Conservation (phyloP, 495 filamentous ascomycete genomes). For the Podospora conica region DNA sequence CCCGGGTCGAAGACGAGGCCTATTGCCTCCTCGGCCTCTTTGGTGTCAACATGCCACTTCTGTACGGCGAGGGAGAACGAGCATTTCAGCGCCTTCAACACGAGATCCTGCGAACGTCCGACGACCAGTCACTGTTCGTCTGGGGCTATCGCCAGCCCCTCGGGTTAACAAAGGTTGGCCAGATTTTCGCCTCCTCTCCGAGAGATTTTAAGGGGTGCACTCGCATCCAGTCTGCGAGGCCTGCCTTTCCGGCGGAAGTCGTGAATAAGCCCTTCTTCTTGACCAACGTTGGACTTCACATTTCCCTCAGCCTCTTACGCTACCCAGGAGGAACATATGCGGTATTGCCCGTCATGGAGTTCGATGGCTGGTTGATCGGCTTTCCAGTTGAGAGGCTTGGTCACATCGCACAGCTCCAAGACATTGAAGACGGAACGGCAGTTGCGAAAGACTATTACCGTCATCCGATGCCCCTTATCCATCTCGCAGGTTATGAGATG, state of each 20-base stretch:
- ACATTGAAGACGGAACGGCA: too few species aligned
- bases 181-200: not conserved
- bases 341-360: not conserved
- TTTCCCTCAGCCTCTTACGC: not conserved
- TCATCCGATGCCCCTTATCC: too few species aligned
- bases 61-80: conserved; percentile 19
- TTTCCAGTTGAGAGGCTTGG: not conserved
- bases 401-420: too few species aligned
- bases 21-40: conserved; percentile 23
- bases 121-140: conserved; percentile 15
- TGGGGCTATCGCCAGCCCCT: conserved; percentile 2
- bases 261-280: not conserved
- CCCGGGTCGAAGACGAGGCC: conserved; percentile 21
- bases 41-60: conserved; percentile 20
- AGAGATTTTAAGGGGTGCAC: not conserved
- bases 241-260: too few species aligned
- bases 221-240: too few species aligned
- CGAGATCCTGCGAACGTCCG: conserved; percentile 13
- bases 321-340: not conserved
- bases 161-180: not conserved
- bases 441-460: too few species aligned
- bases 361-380: not conserved
- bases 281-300: not conserved
- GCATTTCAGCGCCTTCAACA: conserved; percentile 21
- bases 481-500: too few species aligned